Conservation (phyloP, 225 moss, liverwort and hornwort genomes). For the Physcomitrium patens region DNA sequence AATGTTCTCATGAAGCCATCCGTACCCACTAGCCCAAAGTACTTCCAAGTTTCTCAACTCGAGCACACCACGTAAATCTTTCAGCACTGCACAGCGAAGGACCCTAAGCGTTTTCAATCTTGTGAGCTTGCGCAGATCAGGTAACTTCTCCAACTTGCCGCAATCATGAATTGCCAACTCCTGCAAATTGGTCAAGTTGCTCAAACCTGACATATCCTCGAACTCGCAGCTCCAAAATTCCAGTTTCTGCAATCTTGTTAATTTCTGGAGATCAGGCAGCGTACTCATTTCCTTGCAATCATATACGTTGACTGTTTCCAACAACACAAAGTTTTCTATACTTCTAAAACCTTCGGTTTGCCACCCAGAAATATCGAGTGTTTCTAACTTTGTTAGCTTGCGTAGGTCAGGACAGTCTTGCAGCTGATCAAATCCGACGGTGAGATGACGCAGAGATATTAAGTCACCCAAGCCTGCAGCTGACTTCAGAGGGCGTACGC, state of each 20-base stretch:
- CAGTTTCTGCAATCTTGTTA: not conserved
- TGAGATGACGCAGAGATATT: not conserved
- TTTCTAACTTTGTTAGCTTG: constrained; percentile 28
- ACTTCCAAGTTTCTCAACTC: constrained; percentile 17
- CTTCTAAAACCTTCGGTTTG: not conserved
- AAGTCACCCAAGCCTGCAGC: not conserved
- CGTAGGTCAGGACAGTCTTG: not conserved
- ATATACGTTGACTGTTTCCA: not conserved
- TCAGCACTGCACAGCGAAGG: constrained; percentile 9
- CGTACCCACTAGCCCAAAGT: not conserved
- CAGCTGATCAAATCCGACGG: not conserved
- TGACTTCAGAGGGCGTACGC: not conserved
- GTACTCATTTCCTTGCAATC: constrained; percentile 4
- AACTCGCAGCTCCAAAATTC: not conserved
- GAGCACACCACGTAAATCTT: constrained; percentile 15
- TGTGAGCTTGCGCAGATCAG: constrained; percentile 9
- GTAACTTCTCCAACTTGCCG: constrained; percentile 17
- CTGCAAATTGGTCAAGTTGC: constrained; percentile 14
- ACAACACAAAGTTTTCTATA: not conserved
- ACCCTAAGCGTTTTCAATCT: not conserved
- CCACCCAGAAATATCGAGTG: not conserved
- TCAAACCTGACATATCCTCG: constrained; percentile 25
- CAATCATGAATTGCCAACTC: not conserved
- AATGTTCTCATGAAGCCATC: constrained; percentile 16
- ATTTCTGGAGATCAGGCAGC: constrained; percentile 16